Evolutionary conservation across 805 yeast genomes (phyloP), one percentile per base, ranked within the genome.

Genomic region (Kodamaea kaohsiungensis): DNA sequence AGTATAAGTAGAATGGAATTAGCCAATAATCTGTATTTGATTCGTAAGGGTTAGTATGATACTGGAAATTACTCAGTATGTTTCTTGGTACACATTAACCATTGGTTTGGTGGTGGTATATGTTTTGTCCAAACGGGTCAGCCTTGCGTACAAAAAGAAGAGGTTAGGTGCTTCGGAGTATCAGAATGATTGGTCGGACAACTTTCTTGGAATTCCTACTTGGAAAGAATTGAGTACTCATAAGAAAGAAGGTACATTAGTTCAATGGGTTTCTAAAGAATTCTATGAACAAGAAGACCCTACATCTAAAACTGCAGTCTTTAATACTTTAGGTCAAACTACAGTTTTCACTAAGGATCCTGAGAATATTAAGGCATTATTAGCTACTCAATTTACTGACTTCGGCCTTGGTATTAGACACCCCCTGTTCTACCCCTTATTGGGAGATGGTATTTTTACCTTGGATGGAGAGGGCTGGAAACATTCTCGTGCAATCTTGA

Each of bases 371-470:
- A 63, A 63, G 54, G 65, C 65, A 1, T 7, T 63, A 7, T 53
- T 62, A 40, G 64, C 63, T 7, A 63, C 65, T 10, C 65, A 63
- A 45, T 62, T 63, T 53, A 52, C 55, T 22, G 65, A 61, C 51
- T 63, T 62, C 46, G 50, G 39, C 39, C 53, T 63, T 10, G 66
- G 66, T 2, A 16, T 55, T 4, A 60, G 65, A 25, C 59, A 57
- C 47, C 37, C 55, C 10, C 60, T 54, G 39, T 56, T 60, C 48
- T 43, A 46, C n/a, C 60, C 61, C 37, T 46, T 61, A 1, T 43
- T 63, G 43, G 66, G 65, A 2, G 63, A 59, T 37, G 65, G 66
- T 1, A 56, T 63, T 13, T 63, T 63, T 53, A 61, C 66, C 17
- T 56, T 61, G 43, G 65, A 63, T 37, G 57, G 60, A 16, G 55